Base-by-base conservation (phyloP, 805 yeast genomes). In the Barnettozyma botsteinii region DNA sequence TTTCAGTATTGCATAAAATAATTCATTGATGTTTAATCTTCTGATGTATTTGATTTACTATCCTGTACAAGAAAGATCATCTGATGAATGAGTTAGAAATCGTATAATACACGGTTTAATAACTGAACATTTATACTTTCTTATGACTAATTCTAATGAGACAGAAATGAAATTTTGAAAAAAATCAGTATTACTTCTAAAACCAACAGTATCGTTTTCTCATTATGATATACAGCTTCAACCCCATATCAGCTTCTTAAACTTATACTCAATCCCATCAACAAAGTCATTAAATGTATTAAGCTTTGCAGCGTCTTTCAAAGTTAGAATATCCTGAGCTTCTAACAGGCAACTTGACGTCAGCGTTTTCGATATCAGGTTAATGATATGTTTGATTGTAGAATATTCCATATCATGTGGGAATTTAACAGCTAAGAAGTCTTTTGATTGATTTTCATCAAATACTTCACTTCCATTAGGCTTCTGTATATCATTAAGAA, bases 241-340 rank as follows among this genome's bases (percentile, higher is more conserved):
- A 2, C 60, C 68, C 72, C 72, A 68, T 0, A 67, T 57, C 36
- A 66, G 49, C 44, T 56, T 57, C 45, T 66, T 67, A 37, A 66
- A 44, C 31, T 55, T 57, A 39, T 66, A 55, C 41, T 62, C 69
- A 15, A 66, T 37, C 9, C 57, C 43, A 18, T 58, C 60, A 52
- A 67, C 59, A 5, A 64, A 40, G 8, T 66, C 54, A 28, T 31
- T 32, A 23, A 40, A 32, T 1, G 65, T 57, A 24, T 54, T 51
- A n/a, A 36, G 15, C 15, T 51, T 50, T 13, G 53, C 51, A 7
- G 72, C 72, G 22, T 66, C 66, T n/a, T 55, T 55, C 18, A 56
- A 44, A 0, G 62, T 52, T 8, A 65, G 57, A 17, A 67, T 50
- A 41, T 65, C 70, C 18, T 47, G 38, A 24, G 60, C 53, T n/a